Evolutionary conservation across 495 filamentous ascomycete species (phyloP).

Genomic region (Halenospora varia): DNA sequence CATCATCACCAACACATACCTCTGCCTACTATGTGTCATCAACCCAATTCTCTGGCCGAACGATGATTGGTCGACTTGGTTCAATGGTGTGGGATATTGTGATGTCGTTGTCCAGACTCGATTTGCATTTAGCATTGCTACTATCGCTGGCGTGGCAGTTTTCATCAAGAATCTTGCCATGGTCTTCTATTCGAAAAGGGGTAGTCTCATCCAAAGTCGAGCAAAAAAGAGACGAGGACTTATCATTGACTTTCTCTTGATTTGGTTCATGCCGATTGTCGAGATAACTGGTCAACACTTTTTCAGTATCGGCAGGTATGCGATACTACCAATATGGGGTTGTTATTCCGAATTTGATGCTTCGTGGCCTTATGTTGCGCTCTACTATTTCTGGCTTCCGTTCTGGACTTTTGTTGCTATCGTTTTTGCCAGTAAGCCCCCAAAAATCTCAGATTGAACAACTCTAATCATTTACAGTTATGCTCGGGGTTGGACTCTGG

Average conservation of each 20-base stretch:
- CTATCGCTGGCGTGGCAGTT: conserved; percentile 60
- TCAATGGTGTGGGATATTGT: conserved; percentile 70
- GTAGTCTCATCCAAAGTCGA: conserved; percentile 46
- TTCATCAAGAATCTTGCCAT: conserved; percentile 73
- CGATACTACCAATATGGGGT: conserved; percentile 67
- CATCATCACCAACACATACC: conserved; percentile 36
- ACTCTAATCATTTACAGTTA: conserved; percentile 37
- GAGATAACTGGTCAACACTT: conserved; percentile 65
- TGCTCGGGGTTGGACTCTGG: conserved; percentile 64
- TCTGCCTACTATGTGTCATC: conserved; percentile 43
- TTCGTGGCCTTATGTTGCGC: conserved; percentile 66
- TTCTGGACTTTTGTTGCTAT: conserved; percentile 59
- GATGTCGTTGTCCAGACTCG: conserved; percentile 72
- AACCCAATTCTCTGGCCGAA: conserved; percentile 81
- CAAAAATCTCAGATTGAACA: conserved; percentile 8
- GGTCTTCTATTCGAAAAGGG: conserved; percentile 62
- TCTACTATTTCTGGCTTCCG: conserved; percentile 63
- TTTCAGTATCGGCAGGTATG: conserved; percentile 67
- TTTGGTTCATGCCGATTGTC: conserved; percentile 62
- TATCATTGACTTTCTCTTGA: conserved; percentile 60
- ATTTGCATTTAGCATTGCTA: conserved; percentile 49
- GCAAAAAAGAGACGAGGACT: conserved; percentile 48
- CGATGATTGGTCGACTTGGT: conserved; percentile 66
- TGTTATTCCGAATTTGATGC: conserved; percentile 61
- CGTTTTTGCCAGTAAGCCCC: conserved; percentile 68